A percentile compares a stretch with the other conserved stretches of the same genome.
phyloP scores from a whole-genome alignment of 1,284 basidiomycete genomes.

The Rugosomyces carneus region DNA sequence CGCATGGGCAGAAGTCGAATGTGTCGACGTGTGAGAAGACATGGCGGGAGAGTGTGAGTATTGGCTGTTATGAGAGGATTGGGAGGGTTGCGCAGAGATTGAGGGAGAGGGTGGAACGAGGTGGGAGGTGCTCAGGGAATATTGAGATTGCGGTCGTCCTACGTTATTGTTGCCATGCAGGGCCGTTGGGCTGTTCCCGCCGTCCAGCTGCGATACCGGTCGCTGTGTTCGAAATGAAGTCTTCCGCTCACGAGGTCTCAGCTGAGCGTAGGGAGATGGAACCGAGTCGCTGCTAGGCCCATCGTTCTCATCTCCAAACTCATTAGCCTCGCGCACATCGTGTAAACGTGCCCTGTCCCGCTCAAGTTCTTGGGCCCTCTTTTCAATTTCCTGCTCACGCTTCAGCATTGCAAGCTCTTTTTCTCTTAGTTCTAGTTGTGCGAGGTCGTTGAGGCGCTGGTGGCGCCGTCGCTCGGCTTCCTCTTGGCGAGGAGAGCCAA shows the following conservation, averaged over 20 bases:
- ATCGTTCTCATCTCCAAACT: conserved; percentile 17
- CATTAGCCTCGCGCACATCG: conserved; percentile 23
- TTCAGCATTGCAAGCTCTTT: conserved; percentile 46
- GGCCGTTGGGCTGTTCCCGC: conserved; percentile 4
- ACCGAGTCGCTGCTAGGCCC: background rate
- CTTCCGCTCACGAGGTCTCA: conserved; percentile 29
- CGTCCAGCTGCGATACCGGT: conserved; percentile 15
- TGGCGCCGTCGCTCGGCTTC: conserved; percentile 34
- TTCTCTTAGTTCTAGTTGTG: conserved; percentile 48
- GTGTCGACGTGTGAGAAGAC: conserved; percentile 12
- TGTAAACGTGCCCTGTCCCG: conserved; percentile 38
- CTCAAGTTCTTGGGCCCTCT: conserved; percentile 48
- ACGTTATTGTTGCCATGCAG: background rate
- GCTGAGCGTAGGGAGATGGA: conserved; percentile 8
- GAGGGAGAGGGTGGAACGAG: conserved; percentile 33
- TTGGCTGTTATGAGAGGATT: conserved; percentile 11
- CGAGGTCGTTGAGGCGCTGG: conserved; percentile 43
- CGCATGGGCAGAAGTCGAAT: conserved; percentile 32
- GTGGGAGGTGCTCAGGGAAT: conserved; percentile 23
- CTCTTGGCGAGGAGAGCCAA: conserved; percentile 18
- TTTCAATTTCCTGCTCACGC: conserved; percentile 55
- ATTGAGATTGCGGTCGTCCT: conserved; percentile 10
- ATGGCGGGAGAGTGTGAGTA: conserved; percentile 9
- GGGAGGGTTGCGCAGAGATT: conserved; percentile 16
- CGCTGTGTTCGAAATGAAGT: conserved; percentile 27